Evolutionary conservation across 768 basidiomycete species (phyloP).

Genomic region (Leccinum olivaceopallidum): DNA sequence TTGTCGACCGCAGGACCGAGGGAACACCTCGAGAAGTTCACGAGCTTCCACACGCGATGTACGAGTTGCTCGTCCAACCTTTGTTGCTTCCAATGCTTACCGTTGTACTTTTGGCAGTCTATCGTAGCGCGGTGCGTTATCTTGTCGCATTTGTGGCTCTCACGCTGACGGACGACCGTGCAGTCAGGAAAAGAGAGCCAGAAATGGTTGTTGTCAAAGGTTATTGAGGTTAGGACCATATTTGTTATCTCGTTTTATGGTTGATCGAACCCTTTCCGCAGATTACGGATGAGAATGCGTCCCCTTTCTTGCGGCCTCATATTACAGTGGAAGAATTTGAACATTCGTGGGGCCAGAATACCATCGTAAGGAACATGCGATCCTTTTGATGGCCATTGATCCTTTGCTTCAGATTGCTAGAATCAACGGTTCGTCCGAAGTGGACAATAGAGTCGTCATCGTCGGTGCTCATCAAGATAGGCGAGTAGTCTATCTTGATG

Average conservation of each 20-base stretch:
- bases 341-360: constrained; percentile 86
- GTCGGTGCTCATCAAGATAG: constrained; percentile 86
- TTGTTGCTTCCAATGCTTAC: constrained; percentile 2
- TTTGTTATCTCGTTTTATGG: constrained; percentile 2
- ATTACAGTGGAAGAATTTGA: constrained; percentile 73
- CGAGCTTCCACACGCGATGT: constrained; percentile 76
- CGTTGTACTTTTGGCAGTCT: constrained; percentile 46
- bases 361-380: constrained; percentile 49
- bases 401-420: constrained; percentile 56
- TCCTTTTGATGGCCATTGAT: neutral
- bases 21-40: constrained; percentile 64
- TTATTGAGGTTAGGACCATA: constrained; percentile 51
- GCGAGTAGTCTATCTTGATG: constrained; percentile 31
- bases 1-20: constrained; percentile 66
- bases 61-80: constrained; percentile 28
- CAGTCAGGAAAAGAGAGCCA: constrained; percentile 79
- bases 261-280: constrained; percentile 26
- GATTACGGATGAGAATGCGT: constrained; percentile 66
- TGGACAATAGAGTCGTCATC: constrained; percentile 63
- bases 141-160: constrained; percentile 3
- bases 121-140: constrained; percentile 66
- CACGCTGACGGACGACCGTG: constrained; percentile 15
- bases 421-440: constrained; percentile 69
- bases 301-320: constrained; percentile 49
- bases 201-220: constrained; percentile 69